A percentile compares a stretch with the other conserved stretches of the same genome.
These are phyloP conservation scores for Phialophora verrucosa DNA, from an alignment of 2,329 filamentous ascomycete genomes.

Conservation along the genomic window DNA sequence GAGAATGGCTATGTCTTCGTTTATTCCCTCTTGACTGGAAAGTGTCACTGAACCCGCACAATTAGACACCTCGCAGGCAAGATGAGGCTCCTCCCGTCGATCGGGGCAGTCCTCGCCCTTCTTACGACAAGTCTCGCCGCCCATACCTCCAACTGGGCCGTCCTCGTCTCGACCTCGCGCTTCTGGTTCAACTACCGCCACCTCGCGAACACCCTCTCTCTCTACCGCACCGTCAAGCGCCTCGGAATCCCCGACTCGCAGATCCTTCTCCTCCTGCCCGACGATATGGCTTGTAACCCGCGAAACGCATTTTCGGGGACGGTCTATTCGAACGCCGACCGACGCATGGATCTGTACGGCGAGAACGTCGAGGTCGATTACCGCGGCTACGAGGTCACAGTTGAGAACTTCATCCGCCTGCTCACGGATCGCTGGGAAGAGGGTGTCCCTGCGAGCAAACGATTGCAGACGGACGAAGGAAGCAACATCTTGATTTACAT, in stretches of 20 bases:
- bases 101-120: constrained; percentile 29
- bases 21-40: background rate
- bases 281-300: constrained; percentile 99
- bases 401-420: constrained; percentile 96
- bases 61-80: background rate
- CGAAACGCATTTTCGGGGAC: constrained; percentile 97
- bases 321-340: constrained; percentile 97
- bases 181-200: constrained; percentile 99
- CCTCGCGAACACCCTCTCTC: constrained; percentile 93
- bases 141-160: constrained; percentile 98
- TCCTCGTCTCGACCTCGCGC: constrained; percentile 95
- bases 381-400: constrained; percentile 95
- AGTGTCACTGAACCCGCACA: background rate
- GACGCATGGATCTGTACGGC: constrained; percentile 92
- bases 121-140: constrained; percentile 25
- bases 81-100: constrained; percentile 22
- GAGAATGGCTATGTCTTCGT: background rate
- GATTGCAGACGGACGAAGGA: constrained; percentile 89
- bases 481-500: constrained; percentile 99
- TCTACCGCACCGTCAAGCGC: constrained; percentile 97
- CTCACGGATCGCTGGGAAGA: constrained; percentile 93
- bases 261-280: constrained; percentile 99
- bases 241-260: constrained; percentile 97
- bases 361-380: constrained; percentile 99
- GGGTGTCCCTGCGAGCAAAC: constrained; percentile 93